Evolutionary conservation across 2,329 filamentous ascomycete species (phyloP).

Genomic region (Dryadomyces quercivorus): DNA sequence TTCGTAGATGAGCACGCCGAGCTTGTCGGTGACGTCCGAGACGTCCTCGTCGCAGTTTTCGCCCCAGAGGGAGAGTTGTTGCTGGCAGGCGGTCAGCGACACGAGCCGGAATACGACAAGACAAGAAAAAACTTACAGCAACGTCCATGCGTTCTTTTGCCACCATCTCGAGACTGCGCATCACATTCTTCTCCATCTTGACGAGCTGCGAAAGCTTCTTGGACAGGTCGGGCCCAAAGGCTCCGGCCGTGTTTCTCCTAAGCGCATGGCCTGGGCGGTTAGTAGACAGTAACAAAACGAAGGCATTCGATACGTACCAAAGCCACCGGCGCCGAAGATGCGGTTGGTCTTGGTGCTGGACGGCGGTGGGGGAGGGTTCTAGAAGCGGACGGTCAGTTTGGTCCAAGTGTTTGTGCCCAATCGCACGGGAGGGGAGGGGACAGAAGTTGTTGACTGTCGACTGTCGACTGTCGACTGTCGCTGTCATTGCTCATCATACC

Average conservation of each 20-base stretch:
- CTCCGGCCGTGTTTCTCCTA: slow-evolving; percentile 61
- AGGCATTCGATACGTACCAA: too few species aligned
- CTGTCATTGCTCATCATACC: too few species aligned
- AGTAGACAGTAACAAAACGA: neutral
- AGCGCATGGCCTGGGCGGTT: slow-evolving; percentile 46
- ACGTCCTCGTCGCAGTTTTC: slow-evolving; percentile 94
- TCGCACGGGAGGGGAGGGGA: too few species aligned
- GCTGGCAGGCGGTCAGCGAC: slow-evolving; percentile 37
- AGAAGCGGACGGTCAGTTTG: neutral
- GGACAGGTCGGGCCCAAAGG: slow-evolving; percentile 74
- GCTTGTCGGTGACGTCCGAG: slow-evolving; percentile 96
- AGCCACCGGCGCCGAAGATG: too few species aligned
- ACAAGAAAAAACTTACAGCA: slow-evolving; percentile 53
- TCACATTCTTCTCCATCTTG: slow-evolving; percentile 99
- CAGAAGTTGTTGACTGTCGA: too few species aligned
- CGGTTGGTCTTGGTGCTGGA: too few species aligned
- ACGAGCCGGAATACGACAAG: neutral
- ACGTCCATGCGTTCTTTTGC: slow-evolving; percentile 97
- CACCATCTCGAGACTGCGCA: slow-evolving; percentile 94
- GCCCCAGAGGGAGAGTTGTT: slow-evolving; percentile 98
- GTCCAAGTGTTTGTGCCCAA: neutral
- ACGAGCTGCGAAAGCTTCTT: slow-evolving; percentile 97
- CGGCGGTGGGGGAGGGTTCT: too few species aligned
- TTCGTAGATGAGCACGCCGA: slow-evolving; percentile 94
- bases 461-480: too few species aligned